Evolutionary conservation across 1,284 basidiomycete genomes (phyloP), one percentile per base, ranked within the genome.

Genomic region (Macrocystidia cucumis): DNA sequence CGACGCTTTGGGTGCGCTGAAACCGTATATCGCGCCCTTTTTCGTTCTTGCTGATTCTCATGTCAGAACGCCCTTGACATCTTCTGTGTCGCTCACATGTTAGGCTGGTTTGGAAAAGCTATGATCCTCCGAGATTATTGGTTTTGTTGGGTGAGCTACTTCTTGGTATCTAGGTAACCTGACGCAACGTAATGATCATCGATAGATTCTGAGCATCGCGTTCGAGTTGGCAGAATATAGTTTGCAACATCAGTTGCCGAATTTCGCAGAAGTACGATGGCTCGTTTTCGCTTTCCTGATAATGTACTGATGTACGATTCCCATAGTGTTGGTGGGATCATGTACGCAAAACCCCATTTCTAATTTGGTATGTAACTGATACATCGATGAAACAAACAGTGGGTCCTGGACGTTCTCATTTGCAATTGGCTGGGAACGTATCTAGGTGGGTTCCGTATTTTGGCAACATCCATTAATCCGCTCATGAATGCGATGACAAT

Each of bases 401-500:
- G 87, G 87, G 63, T 90, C 39, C 64, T 90, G 33, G 86, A 90
- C 55, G 87, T 90, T 32, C 63, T 89, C 32, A 48, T 90, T 19
- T 91, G 86, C 62, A 91, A 91, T 55, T 89, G 87, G 85, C 54
- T 86, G 36, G 86, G 86, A 33, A 84, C 83, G 9, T 88, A 85
- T 55, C 55, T 89, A 8, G 87, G 85, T 75, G 51, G 48, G 64
- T 47, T 26, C 21, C 18, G n/a, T n/a, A n/a, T n/a, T 14, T 7
- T 31, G 25, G 20, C 34, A 31, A 22, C 49, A 17, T 37, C 38
- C 5, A 26, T 37, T 34, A 34, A 35, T 37, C 42, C 40, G 30
- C 29, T 30, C 5, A 30, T 14, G 32, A 30, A 21, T 12, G 42
- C 36, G 33, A 47, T 44, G 50, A 43, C 45, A 45, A 40, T 50